Evolutionary conservation across 116 monocot genomes (phyloP).

Genomic region (Iris pallida): DNA sequence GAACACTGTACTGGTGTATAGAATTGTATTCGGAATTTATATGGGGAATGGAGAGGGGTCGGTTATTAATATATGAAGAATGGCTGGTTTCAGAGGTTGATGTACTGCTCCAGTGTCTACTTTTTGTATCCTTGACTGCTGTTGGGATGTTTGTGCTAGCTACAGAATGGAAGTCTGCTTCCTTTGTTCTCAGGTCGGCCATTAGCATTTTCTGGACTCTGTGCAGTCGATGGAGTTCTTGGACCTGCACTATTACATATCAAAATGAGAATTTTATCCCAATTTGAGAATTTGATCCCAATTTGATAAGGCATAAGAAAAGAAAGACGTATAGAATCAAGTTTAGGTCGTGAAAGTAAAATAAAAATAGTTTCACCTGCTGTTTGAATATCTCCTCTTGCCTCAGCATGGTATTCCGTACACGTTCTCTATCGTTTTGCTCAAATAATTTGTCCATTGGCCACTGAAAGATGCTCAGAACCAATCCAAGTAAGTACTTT

Average conservation of each 20-base stretch:
- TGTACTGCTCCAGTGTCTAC: slow-evolving; percentile 22
- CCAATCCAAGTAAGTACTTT: not conserved
- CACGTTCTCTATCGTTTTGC: slow-evolving; percentile 20
- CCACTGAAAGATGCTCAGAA: not conserved
- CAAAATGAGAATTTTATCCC: not conserved
- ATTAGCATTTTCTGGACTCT: slow-evolving; percentile 42
- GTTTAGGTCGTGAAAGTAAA: not conserved
- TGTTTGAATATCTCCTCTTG: slow-evolving; percentile 56
- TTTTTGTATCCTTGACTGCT: slow-evolving; percentile 12
- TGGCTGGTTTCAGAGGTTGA: slow-evolving; percentile 36
- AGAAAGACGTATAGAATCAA: not conserved
- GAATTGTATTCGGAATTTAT: slow-evolving; percentile 3
- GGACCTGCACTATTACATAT: slow-evolving; percentile 25
- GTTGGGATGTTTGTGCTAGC: not conserved
- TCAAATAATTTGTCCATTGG: slow-evolving; percentile 28
- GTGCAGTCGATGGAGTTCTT: slow-evolving; percentile 45
- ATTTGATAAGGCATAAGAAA: not conserved
- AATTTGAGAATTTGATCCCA: not conserved
- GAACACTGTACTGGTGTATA: not conserved
- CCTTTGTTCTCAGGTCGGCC: slow-evolving; percentile 24
- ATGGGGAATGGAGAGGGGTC: not conserved
- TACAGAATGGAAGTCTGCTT: not conserved
- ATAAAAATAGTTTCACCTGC: slow-evolving; percentile 29
- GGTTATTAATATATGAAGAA: slow-evolving; percentile 16
- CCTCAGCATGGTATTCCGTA: slow-evolving; percentile 42